These are phyloP conservation scores for Bipolaris sorokiniana DNA, from an alignment of 2,329 filamentous ascomycete species.

Conservation along the genomic window DNA sequence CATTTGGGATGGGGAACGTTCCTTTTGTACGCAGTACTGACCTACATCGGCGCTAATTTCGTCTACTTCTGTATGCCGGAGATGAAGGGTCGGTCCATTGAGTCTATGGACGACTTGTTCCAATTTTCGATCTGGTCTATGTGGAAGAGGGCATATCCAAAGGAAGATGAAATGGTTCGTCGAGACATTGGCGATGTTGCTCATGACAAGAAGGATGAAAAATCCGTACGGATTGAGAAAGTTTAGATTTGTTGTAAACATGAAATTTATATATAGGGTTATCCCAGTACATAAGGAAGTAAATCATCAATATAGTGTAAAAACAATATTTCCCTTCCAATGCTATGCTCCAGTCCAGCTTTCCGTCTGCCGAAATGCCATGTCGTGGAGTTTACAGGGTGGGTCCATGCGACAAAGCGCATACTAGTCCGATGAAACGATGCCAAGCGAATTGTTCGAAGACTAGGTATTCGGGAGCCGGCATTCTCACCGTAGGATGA, in stretches of 20 bases:
- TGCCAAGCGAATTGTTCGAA: not conserved
- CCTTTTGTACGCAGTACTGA: not conserved
- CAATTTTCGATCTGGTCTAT: not conserved
- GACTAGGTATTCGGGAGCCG: not conserved
- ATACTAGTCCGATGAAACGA: not conserved
- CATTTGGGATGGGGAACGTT: not conserved
- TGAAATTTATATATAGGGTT: not conserved
- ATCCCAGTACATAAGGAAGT: not conserved
- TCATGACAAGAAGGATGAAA: not conserved
- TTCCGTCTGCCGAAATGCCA: not conserved
- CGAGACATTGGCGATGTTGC: not conserved
- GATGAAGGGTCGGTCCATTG: not conserved
- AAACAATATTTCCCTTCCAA: not conserved
- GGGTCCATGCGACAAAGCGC: not conserved
- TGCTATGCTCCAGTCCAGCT: not conserved
- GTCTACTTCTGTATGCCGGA: not conserved
- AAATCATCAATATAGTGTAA: not conserved
- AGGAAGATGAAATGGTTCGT: not conserved
- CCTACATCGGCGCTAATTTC: not conserved
- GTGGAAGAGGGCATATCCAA: not conserved
- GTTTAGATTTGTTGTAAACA: not conserved
- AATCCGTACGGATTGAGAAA: not conserved
- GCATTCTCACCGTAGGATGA: not conserved
- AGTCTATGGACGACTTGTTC: conserved; percentile 1
- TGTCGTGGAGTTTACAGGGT: not conserved